These are phyloP conservation scores for Pholiota conissans DNA, from an alignment of 768 basidiomycete genomes.

Conservation along the genomic window DNA sequence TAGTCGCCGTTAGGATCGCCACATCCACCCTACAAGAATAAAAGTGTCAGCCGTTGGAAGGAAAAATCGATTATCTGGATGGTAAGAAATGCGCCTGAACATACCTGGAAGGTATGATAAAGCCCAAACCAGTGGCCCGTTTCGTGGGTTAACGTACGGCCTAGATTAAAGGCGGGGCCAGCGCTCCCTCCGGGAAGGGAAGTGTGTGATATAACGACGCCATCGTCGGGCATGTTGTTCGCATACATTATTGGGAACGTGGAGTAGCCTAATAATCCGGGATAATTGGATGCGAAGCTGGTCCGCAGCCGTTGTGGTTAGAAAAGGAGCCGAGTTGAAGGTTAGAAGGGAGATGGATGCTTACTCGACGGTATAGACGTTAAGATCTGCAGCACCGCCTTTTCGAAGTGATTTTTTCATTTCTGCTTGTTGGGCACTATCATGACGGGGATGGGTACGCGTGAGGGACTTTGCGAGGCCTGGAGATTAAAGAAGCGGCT, in stretches of 20 bases:
- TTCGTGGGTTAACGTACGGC: constrained; percentile 36
- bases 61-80: too few relatives aligned
- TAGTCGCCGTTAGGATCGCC: constrained; percentile 30
- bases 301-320: neutral
- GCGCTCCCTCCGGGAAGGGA: constrained; percentile 31
- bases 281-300: constrained; percentile 21
- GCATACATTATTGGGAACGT: constrained; percentile 35
- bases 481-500: neutral
- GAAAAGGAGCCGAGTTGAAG: too few relatives aligned
- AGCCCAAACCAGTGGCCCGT: constrained; percentile 39
- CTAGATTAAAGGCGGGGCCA: constrained; percentile 30
- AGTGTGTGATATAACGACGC: constrained; percentile 33
- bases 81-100: too few relatives aligned
- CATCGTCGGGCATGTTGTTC: constrained; percentile 29
- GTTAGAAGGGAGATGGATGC: neutral
- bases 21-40: constrained; percentile 26
- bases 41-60: too few relatives aligned
- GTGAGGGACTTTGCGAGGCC: too few relatives aligned
- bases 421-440: constrained; percentile 3
- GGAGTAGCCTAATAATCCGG: constrained; percentile 33
- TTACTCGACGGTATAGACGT: constrained; percentile 23
- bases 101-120: constrained; percentile 37
- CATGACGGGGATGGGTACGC: too few relatives aligned
- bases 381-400: constrained; percentile 15
- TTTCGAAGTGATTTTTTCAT: constrained; percentile 18